phyloP scores from a whole-genome alignment of 2,329 filamentous ascomycete genomes.

The Botrytis byssoidea region DNA sequence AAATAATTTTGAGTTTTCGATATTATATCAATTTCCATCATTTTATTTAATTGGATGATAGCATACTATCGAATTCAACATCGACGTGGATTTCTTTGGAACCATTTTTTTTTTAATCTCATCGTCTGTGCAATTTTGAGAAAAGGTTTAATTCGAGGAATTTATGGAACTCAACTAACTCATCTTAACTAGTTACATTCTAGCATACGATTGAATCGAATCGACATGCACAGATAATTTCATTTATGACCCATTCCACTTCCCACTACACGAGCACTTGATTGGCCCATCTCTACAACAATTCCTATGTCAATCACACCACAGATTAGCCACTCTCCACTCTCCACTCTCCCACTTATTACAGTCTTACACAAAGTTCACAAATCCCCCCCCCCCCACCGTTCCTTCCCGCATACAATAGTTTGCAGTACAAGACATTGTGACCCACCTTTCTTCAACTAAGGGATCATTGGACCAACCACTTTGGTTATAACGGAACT shows the following conservation, averaged over 20 bases:
- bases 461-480: conserved; percentile 1
- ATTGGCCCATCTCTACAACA: background rate
- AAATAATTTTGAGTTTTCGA: conserved; percentile 3
- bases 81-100: background rate
- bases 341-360: background rate
- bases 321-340: background rate
- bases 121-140: background rate
- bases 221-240: background rate
- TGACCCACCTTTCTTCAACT: background rate
- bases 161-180: background rate
- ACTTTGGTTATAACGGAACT: background rate
- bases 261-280: background rate
- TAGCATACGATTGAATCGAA: background rate
- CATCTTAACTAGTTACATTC: background rate
- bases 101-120: background rate
- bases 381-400: background rate
- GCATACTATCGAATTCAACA: background rate
- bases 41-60: background rate
- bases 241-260: background rate
- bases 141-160: background rate
- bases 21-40: background rate
- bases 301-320: background rate
- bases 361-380: background rate
- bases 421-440: conserved; percentile 13
- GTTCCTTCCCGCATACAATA: conserved; percentile 19